Evolutionary conservation across 1,284 basidiomycete genomes (phyloP), one percentile per base, ranked within the genome.

Genomic region (Cerrena zonata): DNA sequence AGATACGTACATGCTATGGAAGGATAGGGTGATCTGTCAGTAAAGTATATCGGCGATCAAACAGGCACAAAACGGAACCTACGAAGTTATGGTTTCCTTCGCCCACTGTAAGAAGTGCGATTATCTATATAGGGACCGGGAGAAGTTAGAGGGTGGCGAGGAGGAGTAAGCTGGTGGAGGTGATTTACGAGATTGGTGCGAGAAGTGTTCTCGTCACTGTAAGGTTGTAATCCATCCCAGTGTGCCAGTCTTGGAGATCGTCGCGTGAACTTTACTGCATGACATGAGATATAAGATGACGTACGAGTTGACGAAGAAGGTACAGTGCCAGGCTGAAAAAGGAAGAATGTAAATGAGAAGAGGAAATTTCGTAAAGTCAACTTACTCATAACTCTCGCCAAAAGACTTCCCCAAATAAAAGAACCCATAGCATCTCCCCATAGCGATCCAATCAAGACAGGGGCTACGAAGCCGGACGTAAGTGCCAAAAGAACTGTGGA

Each of bases 61-160:
- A n/a, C n/a, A n/a, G n/a, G n/a, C n/a, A n/a, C n/a, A n/a, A n/a
- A n/a, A n/a, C n/a, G n/a, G n/a, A 37, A 70, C 78, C 62, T 58
- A 85, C 84, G 65, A 79, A 88, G 64, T 89, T 89, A 62, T 90
- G 86, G 60, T 86, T 87, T 15, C 86, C 86, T 70, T 91, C 88
- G 23, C 87, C 86, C 41, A 80, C 78, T 0, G 86, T 89, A 25
- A 89, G 67, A 2, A 89, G 56, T 0, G 86, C 86, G 2, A 89
- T 68, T 15, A 88, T 56, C 84, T 88, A 52, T 4, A n/a, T n/a
- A n/a, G n/a, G n/a, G n/a, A n/a, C n/a, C n/a, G n/a, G n/a, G n/a
- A n/a, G n/a, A n/a, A n/a, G n/a, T n/a, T n/a, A n/a, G n/a, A n/a
- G n/a, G n/a, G n/a, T n/a, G n/a, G n/a, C n/a, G n/a, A n/a, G n/a